Percentiles rank a stretch among this genome's conserved stretches.
Conservation (phyloP, 768 basidiomycete species). For the Mycena venus region DNA sequence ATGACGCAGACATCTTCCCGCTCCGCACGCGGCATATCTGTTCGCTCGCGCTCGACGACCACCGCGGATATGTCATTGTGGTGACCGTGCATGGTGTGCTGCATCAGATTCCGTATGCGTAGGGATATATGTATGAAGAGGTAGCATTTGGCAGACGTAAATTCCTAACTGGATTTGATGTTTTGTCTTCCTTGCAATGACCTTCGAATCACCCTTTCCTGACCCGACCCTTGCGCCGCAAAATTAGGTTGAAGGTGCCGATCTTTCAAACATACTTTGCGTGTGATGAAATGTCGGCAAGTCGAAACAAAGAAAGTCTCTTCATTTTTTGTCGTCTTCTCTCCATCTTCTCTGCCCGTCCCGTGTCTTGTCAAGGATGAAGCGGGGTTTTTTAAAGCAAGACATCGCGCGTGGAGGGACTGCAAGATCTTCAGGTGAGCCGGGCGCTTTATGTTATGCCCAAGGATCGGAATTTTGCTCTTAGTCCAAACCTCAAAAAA, state of each 20-base stretch:
- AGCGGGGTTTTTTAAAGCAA: conserved; percentile 23
- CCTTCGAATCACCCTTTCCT: conserved; percentile 9
- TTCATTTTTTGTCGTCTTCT: not conserved
- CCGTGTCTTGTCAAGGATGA: conserved; percentile 3
- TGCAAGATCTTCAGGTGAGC: not conserved
- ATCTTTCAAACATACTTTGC: conserved; percentile 4
- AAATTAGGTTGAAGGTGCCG: not conserved
- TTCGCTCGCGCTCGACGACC: conserved; percentile 28
- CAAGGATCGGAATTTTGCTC: no score
- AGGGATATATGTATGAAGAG: not conserved
- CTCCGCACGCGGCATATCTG: conserved; percentile 12
- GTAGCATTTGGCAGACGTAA: not conserved
- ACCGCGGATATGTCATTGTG: conserved; percentile 20
- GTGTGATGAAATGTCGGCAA: conserved; percentile 12
- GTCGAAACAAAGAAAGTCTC: not conserved
- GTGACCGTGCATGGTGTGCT: conserved; percentile 4
- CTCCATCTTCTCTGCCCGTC: not conserved
- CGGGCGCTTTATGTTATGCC: not conserved
- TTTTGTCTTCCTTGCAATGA: not conserved
- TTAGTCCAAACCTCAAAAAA: no score
- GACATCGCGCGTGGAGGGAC: no score
- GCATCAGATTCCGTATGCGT: conserved; percentile 27
- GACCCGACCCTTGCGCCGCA: no score
- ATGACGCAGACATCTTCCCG: not conserved
- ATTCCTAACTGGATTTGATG: not conserved